Percentiles rank a stretch among this genome's conserved stretches.
These are phyloP conservation scores for Ustilago curta DNA, from an alignment of 1,284 basidiomycete species.

Conservation along the genomic window DNA sequence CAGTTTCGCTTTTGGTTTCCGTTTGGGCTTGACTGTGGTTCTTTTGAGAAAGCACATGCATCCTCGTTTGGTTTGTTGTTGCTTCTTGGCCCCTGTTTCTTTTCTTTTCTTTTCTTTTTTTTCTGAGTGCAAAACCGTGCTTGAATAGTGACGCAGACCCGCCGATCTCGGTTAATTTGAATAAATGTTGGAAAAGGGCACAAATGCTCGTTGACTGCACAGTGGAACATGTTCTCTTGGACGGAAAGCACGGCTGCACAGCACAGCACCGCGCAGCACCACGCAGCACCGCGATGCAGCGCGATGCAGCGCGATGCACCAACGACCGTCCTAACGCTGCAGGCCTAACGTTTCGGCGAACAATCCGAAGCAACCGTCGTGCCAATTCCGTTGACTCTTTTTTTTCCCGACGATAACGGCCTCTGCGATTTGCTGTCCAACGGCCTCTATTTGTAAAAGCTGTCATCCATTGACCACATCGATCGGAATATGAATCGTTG, in stretches of 20 bases:
- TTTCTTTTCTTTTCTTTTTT: no score
- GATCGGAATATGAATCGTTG: slow-evolving; percentile 1
- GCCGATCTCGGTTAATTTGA: slow-evolving; percentile 3
- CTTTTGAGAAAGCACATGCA: neutral
- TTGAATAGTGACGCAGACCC: slow-evolving; percentile 1
- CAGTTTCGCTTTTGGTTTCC: no score
- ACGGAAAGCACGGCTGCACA: neutral
- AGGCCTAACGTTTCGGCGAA: slow-evolving; percentile 1
- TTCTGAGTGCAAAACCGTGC: neutral
- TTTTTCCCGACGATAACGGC: neutral
- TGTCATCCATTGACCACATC: neutral
- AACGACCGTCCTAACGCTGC: no score
- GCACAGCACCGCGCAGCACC: neutral
- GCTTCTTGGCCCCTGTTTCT: neutral
- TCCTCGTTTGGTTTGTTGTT: no score
- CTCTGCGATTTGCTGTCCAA: no score
- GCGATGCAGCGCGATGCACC: neutral
- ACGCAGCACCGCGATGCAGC: neutral
- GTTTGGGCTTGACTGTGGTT: no score
- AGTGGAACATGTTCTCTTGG: no score
- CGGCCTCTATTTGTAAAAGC: no score
- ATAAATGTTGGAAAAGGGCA: no score
- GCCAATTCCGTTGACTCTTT: neutral
- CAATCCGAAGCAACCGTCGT: slow-evolving; percentile 7
- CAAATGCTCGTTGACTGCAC: no score